These are phyloP conservation scores for Diaporthe australafricana DNA, from an alignment of 2,329 filamentous ascomycete species.

Conservation along the genomic window DNA sequence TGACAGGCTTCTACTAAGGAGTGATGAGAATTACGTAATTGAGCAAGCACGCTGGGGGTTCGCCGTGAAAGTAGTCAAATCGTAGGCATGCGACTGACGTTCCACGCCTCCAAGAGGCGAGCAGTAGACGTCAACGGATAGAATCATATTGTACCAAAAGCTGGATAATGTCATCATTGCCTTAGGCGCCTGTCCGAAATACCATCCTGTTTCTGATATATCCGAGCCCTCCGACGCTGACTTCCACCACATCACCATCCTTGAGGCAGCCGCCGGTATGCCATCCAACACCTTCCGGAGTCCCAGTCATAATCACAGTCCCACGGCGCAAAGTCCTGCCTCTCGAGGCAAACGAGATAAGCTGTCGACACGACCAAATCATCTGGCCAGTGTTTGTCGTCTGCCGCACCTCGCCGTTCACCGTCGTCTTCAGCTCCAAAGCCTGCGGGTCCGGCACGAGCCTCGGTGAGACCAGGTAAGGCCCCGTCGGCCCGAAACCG, in stretches of 20 bases:
- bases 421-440: background rate
- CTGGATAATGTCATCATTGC: no score
- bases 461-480: conserved; percentile 47
- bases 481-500: conserved; percentile 50
- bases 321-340: conserved; percentile 52
- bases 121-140: no score
- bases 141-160: no score
- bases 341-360: conserved; percentile 50
- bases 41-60: no score
- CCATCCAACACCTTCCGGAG: conserved; percentile 41
- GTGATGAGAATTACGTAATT: no score
- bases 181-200: no score
- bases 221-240: no score
- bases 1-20: no score
- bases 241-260: background rate
- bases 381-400: conserved; percentile 46
- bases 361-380: conserved; percentile 52
- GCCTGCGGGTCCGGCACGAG: conserved; percentile 47
- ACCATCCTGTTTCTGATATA: no score
- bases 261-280: background rate
- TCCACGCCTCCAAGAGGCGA: no score
- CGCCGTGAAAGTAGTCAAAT: no score
- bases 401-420: conserved; percentile 30
- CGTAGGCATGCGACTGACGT: no score
- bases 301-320: conserved; percentile 55